Conservation (phyloP, 192 early-diverging fungal species). For the Coemansia sp. region DNA sequence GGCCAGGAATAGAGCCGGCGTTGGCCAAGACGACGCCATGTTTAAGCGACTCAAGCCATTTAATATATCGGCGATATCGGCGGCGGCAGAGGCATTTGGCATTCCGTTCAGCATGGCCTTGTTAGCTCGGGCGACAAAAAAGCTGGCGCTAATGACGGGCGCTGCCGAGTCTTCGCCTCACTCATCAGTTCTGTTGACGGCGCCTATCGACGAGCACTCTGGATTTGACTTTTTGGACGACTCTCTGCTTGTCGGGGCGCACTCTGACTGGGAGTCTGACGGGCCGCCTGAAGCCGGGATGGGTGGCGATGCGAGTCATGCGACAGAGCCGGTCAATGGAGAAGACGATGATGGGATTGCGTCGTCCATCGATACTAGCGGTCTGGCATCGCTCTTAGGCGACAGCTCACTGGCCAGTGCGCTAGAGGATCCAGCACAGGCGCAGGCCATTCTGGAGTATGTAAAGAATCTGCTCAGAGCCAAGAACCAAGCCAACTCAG, state of each 20-base stretch:
- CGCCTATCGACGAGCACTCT: conserved; percentile 11
- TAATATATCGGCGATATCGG: conserved; percentile 54
- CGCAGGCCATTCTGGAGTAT: conserved; percentile 53
- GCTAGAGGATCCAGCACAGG: conserved; percentile 49
- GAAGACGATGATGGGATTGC: conserved; percentile 24
- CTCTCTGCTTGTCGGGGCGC: conserved; percentile 1
- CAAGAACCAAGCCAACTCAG: conserved; percentile 20
- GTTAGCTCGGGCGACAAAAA: conserved; percentile 26
- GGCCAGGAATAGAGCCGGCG: background rate
- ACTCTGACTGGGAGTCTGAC: conserved; percentile 25
- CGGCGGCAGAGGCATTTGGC: conserved; percentile 56
- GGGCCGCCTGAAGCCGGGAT: background rate
- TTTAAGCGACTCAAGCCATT: conserved; percentile 46
- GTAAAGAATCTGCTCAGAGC: conserved; percentile 50
- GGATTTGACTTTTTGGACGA: conserved; percentile 5
- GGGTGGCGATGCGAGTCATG: background rate
- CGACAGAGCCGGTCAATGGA: background rate
- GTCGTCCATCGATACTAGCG: conserved; percentile 50
- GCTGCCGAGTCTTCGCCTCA: background rate
- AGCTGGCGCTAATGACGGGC: conserved; percentile 14
- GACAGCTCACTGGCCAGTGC: conserved; percentile 53
- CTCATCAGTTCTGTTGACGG: conserved; percentile 21
- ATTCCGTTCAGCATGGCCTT: conserved; percentile 48
- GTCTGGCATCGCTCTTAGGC: conserved; percentile 43
- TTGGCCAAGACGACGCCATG: background rate